These are phyloP conservation scores for Cercophora scortea DNA, from an alignment of 495 filamentous ascomycete species.

Conservation along the genomic window DNA sequence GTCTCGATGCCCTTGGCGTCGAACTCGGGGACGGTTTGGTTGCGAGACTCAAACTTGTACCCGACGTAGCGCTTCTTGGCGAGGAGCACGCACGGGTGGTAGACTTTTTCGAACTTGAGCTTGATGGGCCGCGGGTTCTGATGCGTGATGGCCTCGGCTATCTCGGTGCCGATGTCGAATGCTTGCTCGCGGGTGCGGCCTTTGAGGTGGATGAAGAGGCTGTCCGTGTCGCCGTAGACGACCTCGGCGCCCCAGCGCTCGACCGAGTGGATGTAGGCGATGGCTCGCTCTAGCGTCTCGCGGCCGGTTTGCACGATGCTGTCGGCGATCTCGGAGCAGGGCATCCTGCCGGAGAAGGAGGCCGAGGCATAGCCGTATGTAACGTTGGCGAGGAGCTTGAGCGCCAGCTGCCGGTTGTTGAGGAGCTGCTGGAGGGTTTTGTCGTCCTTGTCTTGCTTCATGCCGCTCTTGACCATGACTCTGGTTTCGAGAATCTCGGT, in stretches of 20 bases:
- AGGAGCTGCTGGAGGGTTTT: slow-evolving; percentile 76
- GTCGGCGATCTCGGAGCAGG: slow-evolving; percentile 95
- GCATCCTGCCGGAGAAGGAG: slow-evolving; percentile 93
- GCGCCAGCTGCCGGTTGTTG: slow-evolving; percentile 87
- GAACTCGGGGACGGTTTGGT: slow-evolving; percentile 79
- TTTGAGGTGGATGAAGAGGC: slow-evolving; percentile 85
- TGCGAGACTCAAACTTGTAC: slow-evolving; percentile 83
- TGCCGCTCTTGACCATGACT: slow-evolving; percentile 96
- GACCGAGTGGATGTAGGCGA: slow-evolving; percentile 83
- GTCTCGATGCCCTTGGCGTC: slow-evolving; percentile 99
- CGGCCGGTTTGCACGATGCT: slow-evolving; percentile 94
- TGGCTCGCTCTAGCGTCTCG: slow-evolving; percentile 90
- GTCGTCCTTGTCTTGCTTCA: slow-evolving; percentile 92
- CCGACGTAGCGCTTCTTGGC: slow-evolving; percentile 98
- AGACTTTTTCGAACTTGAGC: slow-evolving; percentile 98
- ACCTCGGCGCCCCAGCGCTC: slow-evolving; percentile 88
- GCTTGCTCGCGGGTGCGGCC: slow-evolving; percentile 81
- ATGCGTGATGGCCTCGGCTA: slow-evolving; percentile 79
- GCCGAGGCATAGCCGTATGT: slow-evolving; percentile 98
- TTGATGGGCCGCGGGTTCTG: slow-evolving; percentile 90
- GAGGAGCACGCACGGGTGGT: slow-evolving; percentile 85
- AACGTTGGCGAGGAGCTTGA: slow-evolving; percentile 97
- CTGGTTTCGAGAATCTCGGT: slow-evolving; percentile 93
- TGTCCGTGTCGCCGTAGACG: slow-evolving; percentile 97
- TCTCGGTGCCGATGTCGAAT: slow-evolving; percentile 88